These are phyloP conservation scores for Lepidium africanum DNA, from an alignment of 345 rosid genomes.

Conservation along the genomic window DNA sequence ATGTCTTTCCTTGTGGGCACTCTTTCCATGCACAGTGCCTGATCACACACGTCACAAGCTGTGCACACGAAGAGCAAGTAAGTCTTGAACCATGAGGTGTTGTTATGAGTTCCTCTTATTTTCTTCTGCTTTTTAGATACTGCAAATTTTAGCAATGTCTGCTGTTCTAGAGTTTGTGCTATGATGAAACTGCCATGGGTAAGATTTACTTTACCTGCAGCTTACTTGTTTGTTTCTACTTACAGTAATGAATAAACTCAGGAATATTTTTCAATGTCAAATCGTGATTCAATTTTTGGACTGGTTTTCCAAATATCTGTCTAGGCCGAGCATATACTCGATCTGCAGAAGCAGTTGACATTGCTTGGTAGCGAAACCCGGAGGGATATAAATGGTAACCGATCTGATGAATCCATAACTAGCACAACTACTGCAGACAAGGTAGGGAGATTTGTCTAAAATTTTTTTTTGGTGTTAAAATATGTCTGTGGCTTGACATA, in stretches of 20 bases:
- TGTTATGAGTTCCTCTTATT: not conserved
- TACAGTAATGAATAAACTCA: not conserved
- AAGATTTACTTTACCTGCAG: not conserved
- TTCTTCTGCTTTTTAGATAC: not conserved
- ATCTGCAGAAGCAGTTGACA: conserved; percentile 88
- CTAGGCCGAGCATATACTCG: conserved; percentile 79
- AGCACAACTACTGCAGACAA: conserved; percentile 65
- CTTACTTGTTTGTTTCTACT: not conserved
- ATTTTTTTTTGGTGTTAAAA: not conserved
- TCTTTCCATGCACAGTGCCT: conserved; percentile 86
- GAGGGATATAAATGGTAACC: conserved; percentile 55
- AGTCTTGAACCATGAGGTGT: not conserved
- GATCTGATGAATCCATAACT: conserved; percentile 52
- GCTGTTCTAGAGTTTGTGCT: not conserved
- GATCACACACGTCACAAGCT: conserved; percentile 45
- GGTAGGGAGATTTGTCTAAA: conserved; percentile 34
- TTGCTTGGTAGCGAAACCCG: conserved; percentile 64
- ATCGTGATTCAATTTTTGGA: not conserved
- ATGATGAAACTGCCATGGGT: not conserved
- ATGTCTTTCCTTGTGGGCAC: conserved; percentile 94
- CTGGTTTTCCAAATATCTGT: not conserved
- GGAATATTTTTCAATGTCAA: not conserved
- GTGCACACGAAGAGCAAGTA: conserved; percentile 27
- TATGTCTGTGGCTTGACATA: not conserved
- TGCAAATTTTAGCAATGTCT: not conserved